Evolutionary conservation across 2,329 filamentous ascomycete genomes (phyloP).

Genomic region (Venturia asperata): DNA sequence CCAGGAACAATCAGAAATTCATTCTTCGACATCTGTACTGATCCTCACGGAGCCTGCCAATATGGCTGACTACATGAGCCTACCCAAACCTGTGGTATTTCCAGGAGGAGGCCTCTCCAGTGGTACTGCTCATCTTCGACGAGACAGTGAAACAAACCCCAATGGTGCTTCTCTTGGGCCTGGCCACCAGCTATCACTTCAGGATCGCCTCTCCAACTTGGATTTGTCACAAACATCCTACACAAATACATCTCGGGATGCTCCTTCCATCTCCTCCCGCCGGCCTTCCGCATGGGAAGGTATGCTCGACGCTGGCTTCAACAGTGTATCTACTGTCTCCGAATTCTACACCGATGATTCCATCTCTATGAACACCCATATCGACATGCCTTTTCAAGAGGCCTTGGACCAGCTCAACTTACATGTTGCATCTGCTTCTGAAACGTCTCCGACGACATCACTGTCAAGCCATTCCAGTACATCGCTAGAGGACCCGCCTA

Average conservation of each 20-base stretch:
- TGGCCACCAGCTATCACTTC: slow-evolving; percentile 6
- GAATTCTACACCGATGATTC: background rate
- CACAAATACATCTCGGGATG: background rate
- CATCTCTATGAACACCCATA: background rate
- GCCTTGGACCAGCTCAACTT: background rate
- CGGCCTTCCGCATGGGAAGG: slow-evolving; percentile 5
- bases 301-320: slow-evolving; percentile 2
- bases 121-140: background rate
- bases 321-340: background rate
- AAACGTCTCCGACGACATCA: background rate
- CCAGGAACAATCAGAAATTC: background rate
- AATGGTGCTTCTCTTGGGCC: background rate
- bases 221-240: slow-evolving; percentile 10
- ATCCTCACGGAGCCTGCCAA: background rate
- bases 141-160: slow-evolving; percentile 6
- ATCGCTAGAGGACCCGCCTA: slow-evolving; percentile 4
- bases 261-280: background rate
- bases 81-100: background rate
- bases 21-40: background rate
- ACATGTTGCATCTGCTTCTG: background rate
- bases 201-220: slow-evolving; percentile 3
- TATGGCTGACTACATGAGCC: slow-evolving; percentile 10
- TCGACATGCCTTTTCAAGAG: background rate
- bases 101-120: slow-evolving; percentile 9
- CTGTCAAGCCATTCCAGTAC: background rate